Conservation (phyloP, 176 grass and related monocot genomes). For the Avena atlantica region DNA sequence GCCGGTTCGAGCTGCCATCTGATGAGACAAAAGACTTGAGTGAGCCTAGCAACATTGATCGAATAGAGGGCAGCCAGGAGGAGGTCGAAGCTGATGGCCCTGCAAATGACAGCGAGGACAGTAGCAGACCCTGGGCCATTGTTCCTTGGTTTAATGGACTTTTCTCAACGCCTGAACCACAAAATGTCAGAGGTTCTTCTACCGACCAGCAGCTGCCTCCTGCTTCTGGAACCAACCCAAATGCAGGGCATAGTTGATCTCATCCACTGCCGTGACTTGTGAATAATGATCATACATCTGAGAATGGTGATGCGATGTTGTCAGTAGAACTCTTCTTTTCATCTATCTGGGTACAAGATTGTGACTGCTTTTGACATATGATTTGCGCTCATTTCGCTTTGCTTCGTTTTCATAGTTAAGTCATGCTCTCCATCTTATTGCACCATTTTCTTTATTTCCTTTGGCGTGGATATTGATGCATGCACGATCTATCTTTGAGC, state of each 20-base stretch:
- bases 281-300: conserved; percentile 45
- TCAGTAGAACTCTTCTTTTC: conserved; percentile 34
- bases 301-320: conserved; percentile 30
- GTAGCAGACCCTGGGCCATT: conserved; percentile 63
- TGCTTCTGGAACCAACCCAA: conserved; percentile 47
- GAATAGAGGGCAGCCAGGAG: conserved; percentile 46
- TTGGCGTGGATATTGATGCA: background rate
- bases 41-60: conserved; percentile 53
- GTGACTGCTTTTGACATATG: conserved; percentile 39
- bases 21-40: conserved; percentile 70
- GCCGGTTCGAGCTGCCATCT: conserved; percentile 78
- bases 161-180: conserved; percentile 60
- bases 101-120: conserved; percentile 47
- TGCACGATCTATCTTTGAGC: conserved; percentile 15
- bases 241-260: conserved; percentile 54
- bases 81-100: conserved; percentile 40
- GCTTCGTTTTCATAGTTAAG: conserved; percentile 17
- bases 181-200: conserved; percentile 39
- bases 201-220: conserved; percentile 47
- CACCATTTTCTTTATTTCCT: background rate
- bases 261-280: conserved; percentile 16
- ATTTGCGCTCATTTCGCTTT: conserved; percentile 27
- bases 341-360: conserved; percentile 48
- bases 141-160: conserved; percentile 79
- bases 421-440: background rate